phyloP scores from a whole-genome alignment of 768 basidiomycete species.

The Phylloporus sp. region DNA sequence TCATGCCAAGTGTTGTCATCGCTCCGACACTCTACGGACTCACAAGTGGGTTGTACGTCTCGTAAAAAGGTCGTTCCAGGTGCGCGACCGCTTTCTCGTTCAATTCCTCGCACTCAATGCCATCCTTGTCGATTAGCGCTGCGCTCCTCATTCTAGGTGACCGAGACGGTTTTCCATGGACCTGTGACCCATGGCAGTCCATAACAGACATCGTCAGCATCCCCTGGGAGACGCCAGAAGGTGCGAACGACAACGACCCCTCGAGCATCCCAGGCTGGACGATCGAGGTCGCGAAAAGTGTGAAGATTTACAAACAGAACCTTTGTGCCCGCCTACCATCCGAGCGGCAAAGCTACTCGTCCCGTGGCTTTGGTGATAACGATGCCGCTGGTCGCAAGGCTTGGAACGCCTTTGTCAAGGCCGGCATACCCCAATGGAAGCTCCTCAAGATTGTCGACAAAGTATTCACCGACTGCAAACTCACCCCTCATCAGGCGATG shows the following conservation, averaged over 20 bases:
- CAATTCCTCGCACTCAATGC: neutral
- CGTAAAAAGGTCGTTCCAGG: too few relatives aligned
- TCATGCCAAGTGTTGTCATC: too few relatives aligned
- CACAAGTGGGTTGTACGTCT: too few relatives aligned
- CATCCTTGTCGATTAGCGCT: neutral
- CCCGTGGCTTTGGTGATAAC: neutral
- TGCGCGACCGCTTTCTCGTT: too few relatives aligned
- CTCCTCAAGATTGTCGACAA: neutral
- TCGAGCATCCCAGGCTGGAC: too few relatives aligned
- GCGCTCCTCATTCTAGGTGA: neutral
- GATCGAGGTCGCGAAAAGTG: too few relatives aligned
- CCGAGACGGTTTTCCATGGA: neutral
- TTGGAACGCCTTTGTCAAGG: neutral
- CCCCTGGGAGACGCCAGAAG: neutral
- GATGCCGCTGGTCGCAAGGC: neutral
- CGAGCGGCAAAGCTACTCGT: too few relatives aligned
- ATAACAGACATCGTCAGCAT: neutral
- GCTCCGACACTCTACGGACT: too few relatives aligned
- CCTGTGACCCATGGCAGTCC: neutral
- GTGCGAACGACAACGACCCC: neutral
- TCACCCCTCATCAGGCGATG: neutral
- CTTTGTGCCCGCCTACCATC: too few relatives aligned
- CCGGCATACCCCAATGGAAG: too few relatives aligned
- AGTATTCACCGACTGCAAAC: neutral
- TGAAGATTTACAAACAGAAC: too few relatives aligned